A percentile compares a stretch with the other conserved stretches of the same genome.
Conservation (phyloP, 2,329 filamentous ascomycete genomes). For the Aspergillus versicolor region DNA sequence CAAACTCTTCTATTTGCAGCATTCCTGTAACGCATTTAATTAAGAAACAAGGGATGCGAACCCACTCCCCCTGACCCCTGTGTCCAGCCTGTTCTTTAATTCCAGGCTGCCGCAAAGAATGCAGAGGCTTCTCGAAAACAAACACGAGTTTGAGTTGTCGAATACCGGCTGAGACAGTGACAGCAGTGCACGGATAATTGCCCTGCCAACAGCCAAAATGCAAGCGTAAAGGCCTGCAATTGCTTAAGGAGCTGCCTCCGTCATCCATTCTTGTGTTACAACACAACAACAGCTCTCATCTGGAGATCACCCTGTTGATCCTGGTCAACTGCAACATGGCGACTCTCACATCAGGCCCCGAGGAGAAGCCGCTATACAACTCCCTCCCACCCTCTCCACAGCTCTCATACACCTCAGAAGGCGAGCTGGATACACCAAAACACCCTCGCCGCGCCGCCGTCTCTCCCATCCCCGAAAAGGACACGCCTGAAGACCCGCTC, state of each 20-base stretch:
- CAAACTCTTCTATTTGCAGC: not conserved
- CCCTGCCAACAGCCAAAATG: conserved; percentile 3
- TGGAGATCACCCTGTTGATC: too few species aligned
- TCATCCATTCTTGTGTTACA: too few species aligned
- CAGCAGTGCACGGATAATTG: not conserved
- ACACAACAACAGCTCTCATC: too few species aligned
- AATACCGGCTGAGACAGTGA: not conserved
- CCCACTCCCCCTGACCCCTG: not conserved
- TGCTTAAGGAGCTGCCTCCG: conserved; percentile 2
- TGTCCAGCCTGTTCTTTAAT: not conserved
- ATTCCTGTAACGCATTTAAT: not conserved
- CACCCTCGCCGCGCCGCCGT: not conserved
- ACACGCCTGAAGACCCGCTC: not conserved
- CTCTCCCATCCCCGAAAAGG: not conserved
- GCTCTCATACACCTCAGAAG: not conserved
- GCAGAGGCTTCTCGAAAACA: not conserved
- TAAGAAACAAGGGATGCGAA: not conserved
- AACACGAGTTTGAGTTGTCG: too few species aligned
- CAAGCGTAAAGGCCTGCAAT: not conserved
- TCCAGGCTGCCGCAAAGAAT: not conserved
- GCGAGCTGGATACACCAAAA: too few species aligned
- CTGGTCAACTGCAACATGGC: not conserved
- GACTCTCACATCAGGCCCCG: not conserved
- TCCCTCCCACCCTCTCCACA: not conserved
- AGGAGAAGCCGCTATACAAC: not conserved